Evolutionary conservation across 371 early-diverging fungal genomes (phyloP).

Genomic region (Mortierella polycephala): DNA sequence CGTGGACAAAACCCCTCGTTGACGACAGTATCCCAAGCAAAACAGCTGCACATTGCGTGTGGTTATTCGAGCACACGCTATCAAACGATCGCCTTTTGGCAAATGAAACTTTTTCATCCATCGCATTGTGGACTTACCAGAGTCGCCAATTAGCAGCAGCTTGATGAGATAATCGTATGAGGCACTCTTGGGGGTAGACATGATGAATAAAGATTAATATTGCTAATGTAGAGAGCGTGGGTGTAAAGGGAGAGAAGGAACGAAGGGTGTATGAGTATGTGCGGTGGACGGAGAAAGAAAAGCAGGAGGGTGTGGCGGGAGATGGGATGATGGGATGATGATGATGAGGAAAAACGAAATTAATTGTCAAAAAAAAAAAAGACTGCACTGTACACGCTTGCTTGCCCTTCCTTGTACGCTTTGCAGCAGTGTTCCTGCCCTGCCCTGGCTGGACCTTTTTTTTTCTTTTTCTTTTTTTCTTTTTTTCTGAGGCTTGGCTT

Average conservation of each 20-base stretch:
- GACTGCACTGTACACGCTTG: no score
- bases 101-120: no score
- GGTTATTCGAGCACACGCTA: no score
- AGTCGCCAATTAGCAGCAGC: conserved; percentile 99
- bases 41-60: no score
- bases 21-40: no score
- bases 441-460: not conserved
- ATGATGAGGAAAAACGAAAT: not conserved
- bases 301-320: not conserved
- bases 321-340: not conserved
- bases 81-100: no score
- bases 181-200: conserved; percentile 86
- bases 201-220: conserved; percentile 32
- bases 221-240: not conserved
- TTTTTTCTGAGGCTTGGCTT: not conserved
- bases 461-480: not conserved
- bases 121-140: conserved; percentile 72
- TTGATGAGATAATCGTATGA: conserved; percentile 99
- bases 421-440: not conserved
- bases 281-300: not conserved
- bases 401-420: not conserved
- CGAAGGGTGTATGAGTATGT: not conserved
- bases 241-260: not conserved
- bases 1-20: no score
- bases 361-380: not conserved